Conservation (phyloP, 495 filamentous ascomycete species). For the Aspergillus mulundensis region DNA sequence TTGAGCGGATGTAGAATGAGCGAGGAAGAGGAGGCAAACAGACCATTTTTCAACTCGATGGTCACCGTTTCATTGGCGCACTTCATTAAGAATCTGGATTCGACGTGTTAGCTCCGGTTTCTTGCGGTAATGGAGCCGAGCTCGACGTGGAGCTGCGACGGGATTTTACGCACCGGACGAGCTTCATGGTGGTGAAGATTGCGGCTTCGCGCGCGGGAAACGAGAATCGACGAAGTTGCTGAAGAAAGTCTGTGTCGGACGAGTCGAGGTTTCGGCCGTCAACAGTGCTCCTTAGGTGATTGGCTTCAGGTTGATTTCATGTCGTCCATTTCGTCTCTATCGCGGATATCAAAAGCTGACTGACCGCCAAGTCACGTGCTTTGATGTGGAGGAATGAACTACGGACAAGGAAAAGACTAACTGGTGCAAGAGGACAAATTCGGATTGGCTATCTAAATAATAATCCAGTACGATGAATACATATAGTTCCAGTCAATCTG, state of each 20-base stretch:
- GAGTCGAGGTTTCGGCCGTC: neutral
- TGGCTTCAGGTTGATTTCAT: neutral
- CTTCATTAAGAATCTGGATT: slow-evolving; percentile 91
- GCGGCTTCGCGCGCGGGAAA: neutral
- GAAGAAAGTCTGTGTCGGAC: slow-evolving; percentile 5
- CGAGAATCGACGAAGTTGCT: slow-evolving; percentile 20
- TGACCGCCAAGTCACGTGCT: slow-evolving; percentile 12
- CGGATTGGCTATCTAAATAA: neutral
- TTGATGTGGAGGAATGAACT: neutral
- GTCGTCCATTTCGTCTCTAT: slow-evolving; percentile 4
- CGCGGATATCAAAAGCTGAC: slow-evolving; percentile 13
- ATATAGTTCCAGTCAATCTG: neutral
- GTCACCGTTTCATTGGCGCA: slow-evolving; percentile 96
- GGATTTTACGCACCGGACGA: slow-evolving; percentile 74
- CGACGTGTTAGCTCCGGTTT: slow-evolving; percentile 6
- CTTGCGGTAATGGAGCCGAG: neutral
- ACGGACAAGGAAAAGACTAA: too few species aligned
- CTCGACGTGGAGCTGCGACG: neutral
- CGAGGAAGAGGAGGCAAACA: slow-evolving; percentile 7
- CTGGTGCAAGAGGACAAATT: neutral
- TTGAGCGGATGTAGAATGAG: neutral
- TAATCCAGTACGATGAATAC: neutral
- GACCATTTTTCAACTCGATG: slow-evolving; percentile 96
- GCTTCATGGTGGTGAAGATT: slow-evolving; percentile 71
- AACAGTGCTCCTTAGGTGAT: neutral